phyloP scores from a whole-genome alignment of 306 rosid genomes.

The Sindora glabra region DNA sequence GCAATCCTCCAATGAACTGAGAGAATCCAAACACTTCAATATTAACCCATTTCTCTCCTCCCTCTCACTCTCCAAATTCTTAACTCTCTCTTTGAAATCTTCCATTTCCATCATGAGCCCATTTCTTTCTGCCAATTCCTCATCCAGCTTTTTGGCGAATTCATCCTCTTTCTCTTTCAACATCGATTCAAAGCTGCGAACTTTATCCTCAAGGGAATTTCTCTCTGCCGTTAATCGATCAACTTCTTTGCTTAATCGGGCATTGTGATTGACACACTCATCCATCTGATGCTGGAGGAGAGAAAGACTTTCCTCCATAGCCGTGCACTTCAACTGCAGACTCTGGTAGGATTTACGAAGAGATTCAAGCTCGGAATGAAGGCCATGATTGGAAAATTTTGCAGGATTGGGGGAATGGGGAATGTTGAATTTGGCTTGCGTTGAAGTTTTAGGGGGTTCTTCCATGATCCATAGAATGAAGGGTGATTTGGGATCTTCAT shows the following conservation, averaged over 20 bases:
- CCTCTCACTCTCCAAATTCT: conserved; percentile 33
- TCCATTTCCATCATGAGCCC: conserved; percentile 20
- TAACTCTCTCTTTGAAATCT: conserved; percentile 25
- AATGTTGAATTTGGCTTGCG: background rate
- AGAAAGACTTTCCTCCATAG: conserved; percentile 6
- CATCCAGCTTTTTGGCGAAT: conserved; percentile 15
- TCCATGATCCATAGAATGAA: conserved; percentile 35
- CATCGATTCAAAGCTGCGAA: conserved; percentile 21
- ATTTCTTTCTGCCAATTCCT: conserved; percentile 8
- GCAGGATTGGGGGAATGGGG: conserved; percentile 4
- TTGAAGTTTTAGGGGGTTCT: conserved; percentile 2
- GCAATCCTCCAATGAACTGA: conserved; percentile 26
- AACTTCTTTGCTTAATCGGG: conserved; percentile 6
- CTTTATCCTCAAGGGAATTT: conserved; percentile 20
- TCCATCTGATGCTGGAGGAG: conserved; percentile 15
- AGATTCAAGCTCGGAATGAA: conserved; percentile 22
- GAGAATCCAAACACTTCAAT: conserved; percentile 25
- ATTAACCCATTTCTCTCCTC: conserved; percentile 23
- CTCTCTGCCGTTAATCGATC: conserved; percentile 21
- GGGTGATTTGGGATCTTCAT: conserved; percentile 14
- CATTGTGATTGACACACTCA: conserved; percentile 10
- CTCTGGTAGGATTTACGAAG: conserved; percentile 14
- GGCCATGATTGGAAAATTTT: conserved; percentile 1
- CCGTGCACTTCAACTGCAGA: conserved; percentile 10
- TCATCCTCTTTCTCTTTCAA: conserved; percentile 27